These are phyloP conservation scores for Arabidopsis arenosa DNA, from an alignment of 345 rosid species.

Conservation along the genomic window DNA sequence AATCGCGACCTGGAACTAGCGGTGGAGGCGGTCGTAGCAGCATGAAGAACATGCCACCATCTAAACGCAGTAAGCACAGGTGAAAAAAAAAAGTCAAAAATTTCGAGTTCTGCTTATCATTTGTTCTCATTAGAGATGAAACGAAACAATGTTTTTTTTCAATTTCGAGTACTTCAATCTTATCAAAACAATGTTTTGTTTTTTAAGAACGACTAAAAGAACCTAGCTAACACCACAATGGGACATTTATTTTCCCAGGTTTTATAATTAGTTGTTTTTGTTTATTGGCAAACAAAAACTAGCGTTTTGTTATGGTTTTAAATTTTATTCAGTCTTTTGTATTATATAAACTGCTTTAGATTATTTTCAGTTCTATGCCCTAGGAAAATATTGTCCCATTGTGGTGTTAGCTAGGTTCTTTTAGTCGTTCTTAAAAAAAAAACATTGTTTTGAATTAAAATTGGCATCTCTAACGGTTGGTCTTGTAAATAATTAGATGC, in stretches of 20 bases:
- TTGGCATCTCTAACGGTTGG: no score
- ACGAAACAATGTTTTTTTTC: no score
- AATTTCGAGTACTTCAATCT: no score
- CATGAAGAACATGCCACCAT: conserved; percentile 44
- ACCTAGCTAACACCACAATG: no score
- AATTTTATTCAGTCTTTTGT: conserved; percentile 24
- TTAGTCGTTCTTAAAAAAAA: no score
- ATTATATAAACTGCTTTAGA: background rate
- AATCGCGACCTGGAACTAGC: conserved; percentile 64
- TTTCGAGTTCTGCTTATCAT: background rate
- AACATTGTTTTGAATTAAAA: no score
- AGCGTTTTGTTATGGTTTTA: conserved; percentile 31
- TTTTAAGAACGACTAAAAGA: no score
- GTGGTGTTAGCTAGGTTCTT: no score
- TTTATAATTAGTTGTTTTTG: background rate
- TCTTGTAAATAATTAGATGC: no score
- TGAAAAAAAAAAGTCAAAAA: conserved; percentile 38
- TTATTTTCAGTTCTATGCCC: no score
- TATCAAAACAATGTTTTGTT: no score
- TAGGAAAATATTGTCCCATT: no score
- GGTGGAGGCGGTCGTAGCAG: conserved; percentile 35
- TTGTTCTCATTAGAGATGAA: conserved; percentile 20
- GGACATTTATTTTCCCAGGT: conserved; percentile 28
- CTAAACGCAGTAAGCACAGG: conserved; percentile 45
- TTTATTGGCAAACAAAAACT: conserved; percentile 28